Conservation (phyloP, 192 early-diverging fungal genomes). For the Podila clonocystis region DNA sequence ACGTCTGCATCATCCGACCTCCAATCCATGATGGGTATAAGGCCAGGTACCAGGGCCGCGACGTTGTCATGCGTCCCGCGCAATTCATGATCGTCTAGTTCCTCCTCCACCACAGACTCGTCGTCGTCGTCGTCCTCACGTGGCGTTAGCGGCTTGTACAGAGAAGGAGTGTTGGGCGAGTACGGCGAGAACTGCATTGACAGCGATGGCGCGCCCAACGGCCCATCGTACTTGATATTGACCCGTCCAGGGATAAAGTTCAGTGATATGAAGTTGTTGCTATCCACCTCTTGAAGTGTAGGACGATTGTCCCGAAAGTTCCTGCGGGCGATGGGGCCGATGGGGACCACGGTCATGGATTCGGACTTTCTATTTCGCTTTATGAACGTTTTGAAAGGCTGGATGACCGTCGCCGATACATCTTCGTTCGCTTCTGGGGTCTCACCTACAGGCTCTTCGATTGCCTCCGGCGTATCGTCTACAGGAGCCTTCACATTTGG, state of each 20-base stretch:
- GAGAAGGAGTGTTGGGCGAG: constrained; percentile 15
- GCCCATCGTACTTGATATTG: not conserved
- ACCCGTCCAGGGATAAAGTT: not conserved
- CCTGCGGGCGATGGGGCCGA: constrained; percentile 34
- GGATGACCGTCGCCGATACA: too few relatives aligned
- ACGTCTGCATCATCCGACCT: too few relatives aligned
- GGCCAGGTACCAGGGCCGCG: not conserved
- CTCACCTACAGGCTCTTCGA: too few relatives aligned
- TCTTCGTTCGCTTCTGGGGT: too few relatives aligned
- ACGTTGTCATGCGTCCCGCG: not conserved
- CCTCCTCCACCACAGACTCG: not conserved
- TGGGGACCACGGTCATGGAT: not conserved
- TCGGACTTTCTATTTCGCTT: not conserved
- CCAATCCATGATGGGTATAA: too few relatives aligned
- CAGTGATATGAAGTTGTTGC: not conserved
- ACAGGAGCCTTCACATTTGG: not conserved
- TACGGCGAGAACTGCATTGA: constrained; percentile 27
- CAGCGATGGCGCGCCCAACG: constrained; percentile 9
- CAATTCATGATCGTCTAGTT: not conserved
- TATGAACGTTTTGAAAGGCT: not conserved
- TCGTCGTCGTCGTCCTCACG: constrained; percentile 7
- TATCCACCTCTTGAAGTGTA: not conserved
- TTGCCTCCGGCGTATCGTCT: too few relatives aligned
- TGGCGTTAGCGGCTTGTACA: constrained; percentile 3
- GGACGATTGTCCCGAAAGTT: constrained; percentile 20